Base-by-base conservation (phyloP, 73 alveolate species). In the Paramecium pentaurelia region DNA sequence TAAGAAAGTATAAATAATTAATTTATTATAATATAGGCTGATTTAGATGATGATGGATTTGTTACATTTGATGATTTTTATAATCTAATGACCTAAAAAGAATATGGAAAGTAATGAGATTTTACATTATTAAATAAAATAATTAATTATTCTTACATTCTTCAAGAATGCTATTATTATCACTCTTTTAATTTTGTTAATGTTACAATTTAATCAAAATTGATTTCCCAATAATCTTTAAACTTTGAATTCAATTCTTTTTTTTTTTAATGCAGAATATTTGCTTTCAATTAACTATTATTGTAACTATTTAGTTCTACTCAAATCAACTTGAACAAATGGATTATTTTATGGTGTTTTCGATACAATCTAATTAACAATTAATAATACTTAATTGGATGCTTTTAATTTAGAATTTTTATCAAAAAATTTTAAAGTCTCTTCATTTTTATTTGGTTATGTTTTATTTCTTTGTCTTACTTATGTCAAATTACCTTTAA, bases 21-120 rank as follows among this genome's bases (percentile, higher is more conserved):
- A 12, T 12, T 2, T 32, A 34, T 9, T 22, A 22, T 64, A 95
- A 93, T 64, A 3, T 44, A 80, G 91, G 98, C 98, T 44, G 98
- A 97, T 92, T 91, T 94, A 54, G 95, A 97, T 86, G 98, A 96
- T 10, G 98, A 96, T 95, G 99, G 99, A 6, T 92, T 95, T 71
- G 95, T 97, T 32, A 97, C 97, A 2, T 94, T 95, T 70, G 98
- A 97, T 28, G 98, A 95, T 60, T 97, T 97, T 93, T 97, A 97
- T 96, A 95, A 96, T 94, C 97, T 97, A 12, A 71, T 89, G 91
- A 89, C 94, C 10, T 58, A 71, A 45, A 71, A 89, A 71, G 80
- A 58, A 40, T 89, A 83, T 49, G 71, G 86, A 68, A 54, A 80
- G n/a, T 80, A 49, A 80, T 80, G 87, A 73, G 47, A 36, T 30